phyloP scores from a whole-genome alignment of 2,329 filamentous ascomycete genomes.

The Fusarium albidum region DNA sequence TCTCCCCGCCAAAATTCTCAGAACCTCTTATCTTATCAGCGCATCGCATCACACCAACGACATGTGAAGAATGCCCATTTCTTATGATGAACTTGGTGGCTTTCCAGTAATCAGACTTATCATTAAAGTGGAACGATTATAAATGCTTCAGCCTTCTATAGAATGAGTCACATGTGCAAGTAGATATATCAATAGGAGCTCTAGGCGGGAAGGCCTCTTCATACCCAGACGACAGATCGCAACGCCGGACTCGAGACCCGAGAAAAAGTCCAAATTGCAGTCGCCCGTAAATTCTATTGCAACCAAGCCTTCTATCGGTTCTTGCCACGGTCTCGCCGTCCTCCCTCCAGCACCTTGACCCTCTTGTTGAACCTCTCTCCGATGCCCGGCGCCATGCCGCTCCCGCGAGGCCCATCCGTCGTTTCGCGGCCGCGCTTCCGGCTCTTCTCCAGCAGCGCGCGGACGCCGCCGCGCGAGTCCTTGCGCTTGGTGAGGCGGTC shows the following conservation, averaged over 20 bases:
- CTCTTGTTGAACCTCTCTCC: constrained; percentile 80
- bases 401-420: constrained; percentile 72
- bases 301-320: constrained; percentile 41
- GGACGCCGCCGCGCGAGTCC: constrained; percentile 63
- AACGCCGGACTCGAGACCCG: not conserved
- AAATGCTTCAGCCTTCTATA: no score
- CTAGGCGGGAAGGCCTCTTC: no score
- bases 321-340: constrained; percentile 55
- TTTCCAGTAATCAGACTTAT: no score
- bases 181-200: no score
- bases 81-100: no score
- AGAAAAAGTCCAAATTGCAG: not conserved
- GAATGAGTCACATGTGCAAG: no score
- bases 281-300: constrained; percentile 19
- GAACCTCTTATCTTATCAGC: constrained; percentile 33
- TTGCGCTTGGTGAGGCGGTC: constrained; percentile 80
- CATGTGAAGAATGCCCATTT: no score
- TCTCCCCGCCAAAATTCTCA: constrained; percentile 34
- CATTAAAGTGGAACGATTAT: no score
- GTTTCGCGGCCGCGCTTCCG: constrained; percentile 79
- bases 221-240: not conserved
- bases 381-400: constrained; percentile 66
- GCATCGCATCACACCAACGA: not conserved
- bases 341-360: constrained; percentile 63
- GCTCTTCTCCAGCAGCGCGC: constrained; percentile 79